A percentile compares a stretch with the other conserved stretches of the same genome.
Evolutionary conservation across 2,329 filamentous ascomycete species (phyloP).

Genomic region (Aureobasidium sp.): DNA sequence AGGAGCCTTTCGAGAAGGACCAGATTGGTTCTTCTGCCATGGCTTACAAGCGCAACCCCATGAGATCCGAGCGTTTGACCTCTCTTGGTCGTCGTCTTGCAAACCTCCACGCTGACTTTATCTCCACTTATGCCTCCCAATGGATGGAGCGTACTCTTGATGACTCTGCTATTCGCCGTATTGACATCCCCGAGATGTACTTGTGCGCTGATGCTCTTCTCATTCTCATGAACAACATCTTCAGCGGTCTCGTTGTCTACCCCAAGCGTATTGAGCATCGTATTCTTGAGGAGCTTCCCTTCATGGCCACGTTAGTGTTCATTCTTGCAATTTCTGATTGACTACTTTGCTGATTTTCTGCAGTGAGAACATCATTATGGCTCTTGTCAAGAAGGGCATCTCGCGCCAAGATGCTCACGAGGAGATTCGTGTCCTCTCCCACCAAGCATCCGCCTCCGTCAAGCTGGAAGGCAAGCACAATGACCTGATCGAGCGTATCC

Average conservation of each 20-base stretch:
- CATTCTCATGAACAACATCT: constrained; percentile 59
- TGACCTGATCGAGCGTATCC: constrained; percentile 74
- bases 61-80: constrained; percentile 57
- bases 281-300: constrained; percentile 72
- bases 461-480: constrained; percentile 69
- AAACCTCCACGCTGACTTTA: constrained; percentile 49
- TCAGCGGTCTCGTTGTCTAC: constrained; percentile 67
- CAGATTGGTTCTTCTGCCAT: constrained; percentile 66
- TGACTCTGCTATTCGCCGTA: constrained; percentile 62
- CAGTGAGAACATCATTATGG: constrained; percentile 64
- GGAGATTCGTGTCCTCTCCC: constrained; percentile 71
- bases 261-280: constrained; percentile 62
- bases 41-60: constrained; percentile 59
- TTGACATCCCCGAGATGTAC: constrained; percentile 44
- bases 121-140: constrained; percentile 63
- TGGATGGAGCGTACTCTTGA: constrained; percentile 76
- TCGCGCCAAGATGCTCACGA: constrained; percentile 80
- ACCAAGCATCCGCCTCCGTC: constrained; percentile 65
- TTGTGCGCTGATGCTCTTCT: constrained; percentile 41
- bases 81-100: constrained; percentile 46
- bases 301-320: constrained; percentile 59
- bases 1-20: constrained; percentile 73
- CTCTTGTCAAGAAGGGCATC: constrained; percentile 60
- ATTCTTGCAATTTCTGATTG: neutral
- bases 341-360: neutral